Percentiles rank a stretch among this genome's conserved stretches.
These are phyloP conservation scores for Exophiala dermatitidis DNA, from an alignment of 2,329 filamentous ascomycete species.

Conservation along the genomic window DNA sequence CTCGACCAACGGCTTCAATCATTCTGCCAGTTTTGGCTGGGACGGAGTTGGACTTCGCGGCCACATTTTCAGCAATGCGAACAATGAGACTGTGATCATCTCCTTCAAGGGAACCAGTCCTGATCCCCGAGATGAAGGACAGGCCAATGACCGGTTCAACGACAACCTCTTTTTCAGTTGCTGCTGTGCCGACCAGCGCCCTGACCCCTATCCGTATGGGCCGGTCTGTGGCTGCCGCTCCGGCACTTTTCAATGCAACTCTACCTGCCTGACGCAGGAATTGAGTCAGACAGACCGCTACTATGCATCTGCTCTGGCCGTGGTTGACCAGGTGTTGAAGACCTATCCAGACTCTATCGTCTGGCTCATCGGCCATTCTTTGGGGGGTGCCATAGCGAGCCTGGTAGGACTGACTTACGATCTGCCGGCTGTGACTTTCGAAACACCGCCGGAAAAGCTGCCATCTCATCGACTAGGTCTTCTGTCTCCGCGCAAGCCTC, in stretches of 20 bases:
- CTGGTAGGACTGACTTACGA: constrained; percentile 20
- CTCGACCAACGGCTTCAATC: constrained; percentile 20
- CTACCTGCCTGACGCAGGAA: constrained; percentile 17
- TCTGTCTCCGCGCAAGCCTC: constrained; percentile 3
- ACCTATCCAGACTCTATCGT: constrained; percentile 17
- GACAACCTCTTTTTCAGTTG: constrained; percentile 25
- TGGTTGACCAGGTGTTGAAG: constrained; percentile 12
- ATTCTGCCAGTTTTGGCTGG: constrained; percentile 22
- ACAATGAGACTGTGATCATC: constrained; percentile 20
- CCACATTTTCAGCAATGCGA: constrained; percentile 20
- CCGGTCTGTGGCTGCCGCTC: constrained; percentile 22
- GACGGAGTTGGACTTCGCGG: constrained; percentile 19
- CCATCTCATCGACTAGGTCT: constrained; percentile 20
- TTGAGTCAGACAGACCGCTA: constrained; percentile 18
- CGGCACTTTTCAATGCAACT: constrained; percentile 20
- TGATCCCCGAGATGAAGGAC: constrained; percentile 14
- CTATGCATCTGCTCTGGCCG: constrained; percentile 16
- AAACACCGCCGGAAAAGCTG: constrained; percentile 21
- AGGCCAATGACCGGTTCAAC: constrained; percentile 16
- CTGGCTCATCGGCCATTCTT: constrained; percentile 24
- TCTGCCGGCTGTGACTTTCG: constrained; percentile 19
- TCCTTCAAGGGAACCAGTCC: constrained; percentile 21
- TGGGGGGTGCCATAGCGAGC: constrained; percentile 20
- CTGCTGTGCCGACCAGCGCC: constrained; percentile 21
- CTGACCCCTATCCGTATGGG: constrained; percentile 18